Percentiles rank a stretch among this genome's conserved stretches.
Conservation (phyloP, 371 early-diverging fungal genomes). For the Mucor irregularis region DNA sequence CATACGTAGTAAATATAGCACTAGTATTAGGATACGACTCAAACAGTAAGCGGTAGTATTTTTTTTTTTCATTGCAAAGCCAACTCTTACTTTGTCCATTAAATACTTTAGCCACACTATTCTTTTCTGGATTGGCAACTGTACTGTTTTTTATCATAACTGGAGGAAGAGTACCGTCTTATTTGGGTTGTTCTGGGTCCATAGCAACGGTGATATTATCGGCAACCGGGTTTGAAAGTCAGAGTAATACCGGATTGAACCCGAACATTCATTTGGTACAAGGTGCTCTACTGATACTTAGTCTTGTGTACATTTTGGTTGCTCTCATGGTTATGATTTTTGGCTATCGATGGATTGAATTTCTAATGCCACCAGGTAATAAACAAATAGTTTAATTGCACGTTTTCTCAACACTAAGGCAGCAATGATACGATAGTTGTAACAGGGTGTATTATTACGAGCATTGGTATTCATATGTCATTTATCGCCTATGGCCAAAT, state of each 20-base stretch:
- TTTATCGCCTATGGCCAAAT: slow-evolving; percentile 42
- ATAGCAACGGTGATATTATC: slow-evolving; percentile 44
- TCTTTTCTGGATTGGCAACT: slow-evolving; percentile 57
- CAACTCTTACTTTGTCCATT: too few species aligned
- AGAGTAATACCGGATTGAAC: slow-evolving; percentile 12
- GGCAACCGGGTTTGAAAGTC: slow-evolving; percentile 35
- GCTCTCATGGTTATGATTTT: slow-evolving; percentile 43
- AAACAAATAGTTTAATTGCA: too few species aligned
- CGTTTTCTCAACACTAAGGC: too few species aligned
- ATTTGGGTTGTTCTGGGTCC: slow-evolving; percentile 20
- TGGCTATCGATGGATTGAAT: slow-evolving; percentile 51
- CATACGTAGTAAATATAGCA: slow-evolving; percentile 10
- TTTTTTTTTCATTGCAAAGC: too few species aligned
- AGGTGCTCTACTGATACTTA: slow-evolving; percentile 50
- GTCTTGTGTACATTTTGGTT: slow-evolving; percentile 38
- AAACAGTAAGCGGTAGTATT: slow-evolving; percentile 38
- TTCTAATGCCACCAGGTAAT: slow-evolving; percentile 56
- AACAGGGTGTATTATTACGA: slow-evolving; percentile 52
- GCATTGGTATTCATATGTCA: slow-evolving; percentile 53
- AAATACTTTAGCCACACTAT: slow-evolving; percentile 49
- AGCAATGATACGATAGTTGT: slow-evolving; percentile 41
- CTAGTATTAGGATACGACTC: slow-evolving; percentile 45
- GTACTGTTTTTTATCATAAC: slow-evolving; percentile 54
- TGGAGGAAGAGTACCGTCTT: slow-evolving; percentile 38
- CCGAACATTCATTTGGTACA: slow-evolving; percentile 32